A percentile compares a stretch with the other conserved stretches of the same genome.
Evolutionary conservation across 1,139 yeast genomes (phyloP).

Genomic region (Magnusiomyces starmeri): DNA sequence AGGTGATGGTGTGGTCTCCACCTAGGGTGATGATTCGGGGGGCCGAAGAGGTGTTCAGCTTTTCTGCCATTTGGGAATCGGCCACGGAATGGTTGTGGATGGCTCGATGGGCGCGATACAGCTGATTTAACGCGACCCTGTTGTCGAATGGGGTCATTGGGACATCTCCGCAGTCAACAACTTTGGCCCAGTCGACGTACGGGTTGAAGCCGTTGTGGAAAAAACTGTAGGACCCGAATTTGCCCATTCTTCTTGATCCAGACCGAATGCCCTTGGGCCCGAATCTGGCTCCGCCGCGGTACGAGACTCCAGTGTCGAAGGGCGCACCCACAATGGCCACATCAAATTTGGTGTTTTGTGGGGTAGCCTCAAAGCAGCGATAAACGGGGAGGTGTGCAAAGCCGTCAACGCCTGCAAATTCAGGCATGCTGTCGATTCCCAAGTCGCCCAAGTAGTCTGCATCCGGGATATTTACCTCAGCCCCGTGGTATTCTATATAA

Average conservation of each 20-base stretch:
- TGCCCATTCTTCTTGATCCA: constrained; percentile 52
- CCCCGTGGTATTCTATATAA: neutral
- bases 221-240: constrained; percentile 34
- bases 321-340: constrained; percentile 71
- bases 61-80: constrained; percentile 24
- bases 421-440: constrained; percentile 11
- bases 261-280: constrained; percentile 71
- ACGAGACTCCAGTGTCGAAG: constrained; percentile 68
- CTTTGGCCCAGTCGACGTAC: constrained; percentile 46
- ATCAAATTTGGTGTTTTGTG: constrained; percentile 43
- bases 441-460: constrained; percentile 16
- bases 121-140: constrained; percentile 58
- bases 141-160: constrained; percentile 82
- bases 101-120: constrained; percentile 57
- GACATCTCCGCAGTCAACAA: constrained; percentile 73
- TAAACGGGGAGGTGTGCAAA: constrained; percentile 65
- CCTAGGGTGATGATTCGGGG: constrained; percentile 64
- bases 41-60: constrained; percentile 26
- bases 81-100: constrained; percentile 61
- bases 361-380: constrained; percentile 45
- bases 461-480: constrained; percentile 10
- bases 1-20: constrained; percentile 69
- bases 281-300: constrained; percentile 69
- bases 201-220: constrained; percentile 60
- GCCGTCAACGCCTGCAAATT: constrained; percentile 47